These are phyloP conservation scores for Talaromyces sp. DNA, from an alignment of 2,329 filamentous ascomycete genomes.

Conservation along the genomic window DNA sequence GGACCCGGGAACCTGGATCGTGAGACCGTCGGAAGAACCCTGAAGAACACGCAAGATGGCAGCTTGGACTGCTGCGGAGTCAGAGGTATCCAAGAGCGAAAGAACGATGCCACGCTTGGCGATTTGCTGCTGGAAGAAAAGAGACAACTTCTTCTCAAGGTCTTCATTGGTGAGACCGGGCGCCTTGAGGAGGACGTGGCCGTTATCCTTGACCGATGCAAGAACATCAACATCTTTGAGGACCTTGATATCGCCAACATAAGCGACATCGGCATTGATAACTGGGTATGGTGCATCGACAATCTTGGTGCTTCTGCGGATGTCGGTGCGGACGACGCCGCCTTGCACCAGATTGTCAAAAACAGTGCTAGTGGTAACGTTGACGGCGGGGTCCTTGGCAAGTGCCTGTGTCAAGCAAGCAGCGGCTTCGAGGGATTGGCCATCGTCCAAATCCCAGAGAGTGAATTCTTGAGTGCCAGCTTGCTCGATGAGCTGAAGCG, in stretches of 20 bases:
- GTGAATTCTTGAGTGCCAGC: conserved; percentile 74
- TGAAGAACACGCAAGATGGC: conserved; percentile 78
- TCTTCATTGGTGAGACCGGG: conserved; percentile 83
- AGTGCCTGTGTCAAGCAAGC: conserved; percentile 60
- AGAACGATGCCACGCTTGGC: conserved; percentile 69
- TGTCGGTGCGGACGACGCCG: conserved; percentile 78
- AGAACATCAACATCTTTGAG: conserved; percentile 75
- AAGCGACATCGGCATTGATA: conserved; percentile 72
- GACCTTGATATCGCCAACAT: conserved; percentile 76
- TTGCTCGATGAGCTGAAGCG: conserved; percentile 55
- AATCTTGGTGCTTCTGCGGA: conserved; percentile 77
- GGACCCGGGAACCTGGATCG: conserved; percentile 63
- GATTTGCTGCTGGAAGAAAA: conserved; percentile 67
- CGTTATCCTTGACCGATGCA: conserved; percentile 66
- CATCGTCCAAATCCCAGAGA: conserved; percentile 89
- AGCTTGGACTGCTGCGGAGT: conserved; percentile 71
- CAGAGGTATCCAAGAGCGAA: conserved; percentile 71
- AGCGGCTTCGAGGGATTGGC: conserved; percentile 64
- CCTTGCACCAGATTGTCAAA: conserved; percentile 68
- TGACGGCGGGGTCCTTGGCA: conserved; percentile 59
- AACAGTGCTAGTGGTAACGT: conserved; percentile 58
- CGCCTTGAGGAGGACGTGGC: conserved; percentile 72
- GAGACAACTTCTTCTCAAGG: conserved; percentile 78
- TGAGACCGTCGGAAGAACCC: conserved; percentile 64
- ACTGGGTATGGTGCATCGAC: conserved; percentile 83